phyloP scores from a whole-genome alignment of 257 asterid genomes.

The Pogostemon cablin region DNA sequence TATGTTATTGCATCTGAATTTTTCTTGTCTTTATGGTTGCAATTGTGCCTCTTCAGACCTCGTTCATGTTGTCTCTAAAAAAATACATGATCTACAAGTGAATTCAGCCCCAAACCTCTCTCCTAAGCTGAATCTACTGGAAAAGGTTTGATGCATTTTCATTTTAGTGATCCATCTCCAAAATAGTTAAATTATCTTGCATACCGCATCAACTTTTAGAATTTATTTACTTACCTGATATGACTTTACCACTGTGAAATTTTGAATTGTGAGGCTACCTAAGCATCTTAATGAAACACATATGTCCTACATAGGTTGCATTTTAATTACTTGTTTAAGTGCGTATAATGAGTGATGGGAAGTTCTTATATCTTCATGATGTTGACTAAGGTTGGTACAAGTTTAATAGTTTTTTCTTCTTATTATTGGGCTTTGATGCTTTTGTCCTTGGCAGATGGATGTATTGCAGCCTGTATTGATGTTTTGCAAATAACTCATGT shows the following conservation, averaged over 20 bases:
- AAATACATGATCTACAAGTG: slow-evolving; percentile 82
- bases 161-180: slow-evolving; percentile 22
- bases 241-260: no score
- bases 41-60: slow-evolving; percentile 76
- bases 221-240: no score
- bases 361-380: slow-evolving; percentile 89
- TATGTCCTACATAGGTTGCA: no score
- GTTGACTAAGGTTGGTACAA: slow-evolving; percentile 71
- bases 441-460: slow-evolving; percentile 68
- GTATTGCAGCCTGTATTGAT: slow-evolving; percentile 72
- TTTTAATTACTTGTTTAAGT: slow-evolving; percentile 33
- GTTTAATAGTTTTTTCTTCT: background rate
- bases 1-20: slow-evolving; percentile 36
- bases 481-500: slow-evolving; percentile 97
- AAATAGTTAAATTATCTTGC: background rate
- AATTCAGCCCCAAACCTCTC: slow-evolving; percentile 92
- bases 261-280: no score
- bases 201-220: no score
- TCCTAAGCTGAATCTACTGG: slow-evolving; percentile 86
- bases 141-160: slow-evolving; percentile 66
- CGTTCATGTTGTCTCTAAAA: slow-evolving; percentile 87
- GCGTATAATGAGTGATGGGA: slow-evolving; percentile 93
- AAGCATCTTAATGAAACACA: no score
- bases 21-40: slow-evolving; percentile 65
- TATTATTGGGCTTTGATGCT: background rate